phyloP scores from a whole-genome alignment of 2,329 filamentous ascomycete species.

The Chrysoporthe deuterocubensis region DNA sequence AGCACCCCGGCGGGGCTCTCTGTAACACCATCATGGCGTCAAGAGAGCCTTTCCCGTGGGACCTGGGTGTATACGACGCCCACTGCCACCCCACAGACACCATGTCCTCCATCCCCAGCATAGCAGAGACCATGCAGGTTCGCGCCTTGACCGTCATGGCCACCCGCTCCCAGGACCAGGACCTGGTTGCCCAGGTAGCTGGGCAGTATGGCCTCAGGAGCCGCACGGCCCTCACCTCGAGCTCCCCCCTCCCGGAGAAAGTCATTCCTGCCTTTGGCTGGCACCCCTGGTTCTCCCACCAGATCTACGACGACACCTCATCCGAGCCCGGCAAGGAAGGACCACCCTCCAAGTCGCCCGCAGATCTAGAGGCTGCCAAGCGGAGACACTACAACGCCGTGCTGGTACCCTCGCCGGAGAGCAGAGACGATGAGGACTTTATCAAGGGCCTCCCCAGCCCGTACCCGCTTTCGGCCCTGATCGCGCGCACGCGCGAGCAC shows the following conservation, averaged over 20 bases:
- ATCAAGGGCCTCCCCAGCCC: constrained; percentile 61
- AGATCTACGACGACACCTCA: constrained; percentile 66
- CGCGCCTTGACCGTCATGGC: constrained; percentile 75
- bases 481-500: constrained; percentile 58
- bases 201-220: constrained; percentile 53
- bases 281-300: constrained; percentile 86
- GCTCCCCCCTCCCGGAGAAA: constrained; percentile 27
- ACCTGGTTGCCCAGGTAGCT: constrained; percentile 68
- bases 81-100: constrained; percentile 87
- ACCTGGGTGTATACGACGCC: constrained; percentile 73
- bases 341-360: constrained; percentile 36
- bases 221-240: constrained; percentile 23
- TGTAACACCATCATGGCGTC: constrained; percentile 13
- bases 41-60: constrained; percentile 64
- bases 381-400: constrained; percentile 68
- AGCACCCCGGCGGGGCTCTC: not conserved
- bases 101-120: constrained; percentile 61
- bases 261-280: constrained; percentile 78
- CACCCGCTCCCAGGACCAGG: constrained; percentile 75
- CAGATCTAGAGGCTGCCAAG: constrained; percentile 45
- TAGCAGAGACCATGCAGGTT: constrained; percentile 66
- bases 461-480: constrained; percentile 59
- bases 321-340: constrained; percentile 32
- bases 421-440: constrained; percentile 48
- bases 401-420: constrained; percentile 55